Base-by-base conservation (phyloP, 2,329 filamentous ascomycete species). In the Pseudodiploospora longispora region DNA sequence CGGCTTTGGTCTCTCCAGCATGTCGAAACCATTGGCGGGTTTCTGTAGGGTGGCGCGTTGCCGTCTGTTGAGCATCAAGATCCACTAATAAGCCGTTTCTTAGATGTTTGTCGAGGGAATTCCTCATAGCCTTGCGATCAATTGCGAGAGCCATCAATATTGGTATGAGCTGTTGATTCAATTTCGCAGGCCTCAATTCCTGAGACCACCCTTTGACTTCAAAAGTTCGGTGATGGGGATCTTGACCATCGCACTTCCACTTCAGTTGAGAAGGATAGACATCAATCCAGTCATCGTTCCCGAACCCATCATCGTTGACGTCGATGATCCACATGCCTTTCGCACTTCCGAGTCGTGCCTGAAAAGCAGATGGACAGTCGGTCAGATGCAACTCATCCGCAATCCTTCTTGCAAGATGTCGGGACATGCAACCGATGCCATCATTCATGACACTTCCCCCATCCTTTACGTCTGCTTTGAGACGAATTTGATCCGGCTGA, bases 251-350 rank as follows among this genome's bases (percentile, higher is more conserved):
- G 28, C 71, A 74, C 0, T 69, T 47, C 70, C 85, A 88, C 53
- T 91, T 91, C 1, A 72, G 62, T 47, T 91, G 87, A 1, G 82
- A 87, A 0, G 68, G 70, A 44, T 71, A 79, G 0, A 83, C 77
- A 44, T 82, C 72, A 36, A 89, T 85, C 83, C 82, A 86, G 10
- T 79, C 62, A 0, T 67, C 56, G 2, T 71, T 63, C 1, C 63
- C 63, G 0, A 60, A 60, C 0, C 50, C 52, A 1, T 62, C 55
- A 28, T 75, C 70, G 1, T 66, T 55, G 0, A 69, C 66, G 50
- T 83, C 80, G 5, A 83, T 61, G 38, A 83, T 71, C 85, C 85
- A 90, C 51, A 90, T 69, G 0, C 86, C 87, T 59, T 91, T 91
- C 1, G 83, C 83, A 12, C 82, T 78, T 7, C 79, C 83, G 32